Base-by-base conservation (phyloP, 2,329 filamentous ascomycete species). In the Acephala macrosclerotiorum region DNA sequence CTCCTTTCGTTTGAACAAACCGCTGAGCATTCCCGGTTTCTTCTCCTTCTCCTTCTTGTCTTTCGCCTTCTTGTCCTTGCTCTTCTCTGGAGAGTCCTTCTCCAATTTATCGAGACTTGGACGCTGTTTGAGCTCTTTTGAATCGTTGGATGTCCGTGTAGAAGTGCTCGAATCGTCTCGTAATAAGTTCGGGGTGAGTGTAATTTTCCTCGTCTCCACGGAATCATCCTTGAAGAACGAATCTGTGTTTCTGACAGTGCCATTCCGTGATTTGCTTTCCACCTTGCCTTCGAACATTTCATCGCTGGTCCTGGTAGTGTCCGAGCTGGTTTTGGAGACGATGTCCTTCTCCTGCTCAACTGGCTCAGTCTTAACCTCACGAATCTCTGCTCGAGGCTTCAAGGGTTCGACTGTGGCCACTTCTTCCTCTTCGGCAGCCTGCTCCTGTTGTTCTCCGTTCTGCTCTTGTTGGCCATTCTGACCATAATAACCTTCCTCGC, bases 151-250 rank as follows among this genome's bases (percentile, higher is more conserved):
- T 33, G 72, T 75, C 66, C 84, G 77, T 14, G 73, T 74, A 36
- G 76, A 75, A 26, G 74, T 73, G 71, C 47, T 83, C 79, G 70
- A 85, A 72, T 97, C 94, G 71, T 98, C 95, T 49, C 95, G 89
- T 47, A 98, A 82, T 61, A 99, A 81, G 72, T 97, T 97, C 1
- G 96, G 96, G 3, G 96, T 99, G 53, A 99, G 86, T 0, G 94
- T 97, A 71, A 99, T 98, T 81, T 98, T 98, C 79, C 96, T 94
- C 2, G 96, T 97, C 79, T 98, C 96, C 42, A 93, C 91, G 36
- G 88, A 93, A 75, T 99, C 95, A 75, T 98, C 96, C 78, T 94
- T 97, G 84, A 97, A 97, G 83, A 98, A 97, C 0, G 95, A 97
- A 79, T 98, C 95, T 4, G 93, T 95, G 76, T 96, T 96, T 69